Evolutionary conservation across 2,329 filamentous ascomycete species (phyloP).

Genomic region (Botrytis aclada): DNA sequence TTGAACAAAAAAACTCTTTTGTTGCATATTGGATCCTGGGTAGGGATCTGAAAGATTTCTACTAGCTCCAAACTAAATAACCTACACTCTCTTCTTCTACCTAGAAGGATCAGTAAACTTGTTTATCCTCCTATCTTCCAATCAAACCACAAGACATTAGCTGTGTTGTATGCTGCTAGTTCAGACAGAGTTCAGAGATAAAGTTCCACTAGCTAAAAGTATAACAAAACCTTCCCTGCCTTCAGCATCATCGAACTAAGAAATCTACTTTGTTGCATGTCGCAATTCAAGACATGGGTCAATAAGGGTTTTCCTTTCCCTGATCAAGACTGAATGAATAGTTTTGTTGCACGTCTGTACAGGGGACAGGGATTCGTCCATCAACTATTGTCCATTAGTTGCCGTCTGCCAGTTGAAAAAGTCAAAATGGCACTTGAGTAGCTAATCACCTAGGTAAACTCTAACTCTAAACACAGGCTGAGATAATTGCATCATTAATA

Average conservation of each 20-base stretch:
- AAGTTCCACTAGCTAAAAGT: not conserved
- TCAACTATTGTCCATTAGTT: not conserved
- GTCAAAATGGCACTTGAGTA: not conserved
- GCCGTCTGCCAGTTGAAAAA: not conserved
- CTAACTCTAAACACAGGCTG: not conserved
- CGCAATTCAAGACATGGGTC: not conserved
- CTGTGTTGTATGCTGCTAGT: not conserved
- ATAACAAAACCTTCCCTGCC: not conserved
- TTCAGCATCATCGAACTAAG: not conserved
- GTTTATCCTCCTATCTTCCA: not conserved
- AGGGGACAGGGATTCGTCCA: not conserved
- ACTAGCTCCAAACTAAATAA: not conserved
- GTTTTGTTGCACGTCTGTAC: not conserved
- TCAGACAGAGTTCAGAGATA: not conserved
- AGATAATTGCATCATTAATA: not conserved
- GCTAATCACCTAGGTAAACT: not conserved
- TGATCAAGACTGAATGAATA: not conserved
- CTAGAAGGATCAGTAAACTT: not conserved
- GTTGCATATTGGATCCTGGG: not conserved
- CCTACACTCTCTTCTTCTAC: too few species aligned
- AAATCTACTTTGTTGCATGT: not conserved
- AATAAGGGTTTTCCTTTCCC: not conserved
- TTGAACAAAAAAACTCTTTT: not conserved
- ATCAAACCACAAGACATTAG: not conserved
- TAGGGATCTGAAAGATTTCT: not conserved